Base-by-base conservation (phyloP, 148 eudicot species). In the Diospyros kaki region DNA sequence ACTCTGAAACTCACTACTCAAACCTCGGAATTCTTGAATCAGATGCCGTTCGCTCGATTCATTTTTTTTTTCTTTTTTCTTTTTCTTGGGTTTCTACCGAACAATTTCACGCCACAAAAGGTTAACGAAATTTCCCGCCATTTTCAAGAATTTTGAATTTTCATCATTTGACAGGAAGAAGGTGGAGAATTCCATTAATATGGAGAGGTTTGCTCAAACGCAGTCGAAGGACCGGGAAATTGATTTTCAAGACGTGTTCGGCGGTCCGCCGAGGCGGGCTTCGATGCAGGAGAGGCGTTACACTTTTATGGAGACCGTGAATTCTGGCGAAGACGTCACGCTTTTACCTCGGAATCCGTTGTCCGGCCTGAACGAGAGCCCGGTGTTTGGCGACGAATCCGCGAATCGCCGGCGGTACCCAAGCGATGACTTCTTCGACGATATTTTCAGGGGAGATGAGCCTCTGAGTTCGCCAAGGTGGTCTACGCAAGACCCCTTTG, bases 191-290 rank as follows among this genome's bases (percentile, higher is more conserved):
- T 39, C 15, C 55, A 12, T 73, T 41, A 38, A 61, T 9, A 83
- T 75, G 87, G 86, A 83, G 59, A 81, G 74, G 17, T 68, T 83
- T 42, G 73, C 82, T 7, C 79, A 61, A 50, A 5, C 53, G 58
- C 48, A 55, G 4, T 60, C 55, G 12, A 62, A 76, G 14, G 48
- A 60, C 79, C 71, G 86, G 9, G 97, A 90, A 17, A 77, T 90
- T 38, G 97, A 94, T 79, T 94, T 94, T 48, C 81, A 87, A 51
- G 98, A 94, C 62, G 98, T 94, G 2, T 94, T 94, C 72, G 98
- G 98, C 4, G 98, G 98, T 9, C 98, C 98, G 28, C 98, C 98
- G 2, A 81, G 90, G 84, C 81, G 92, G 54, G 85, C 79, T 48
- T 83, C 93, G 45, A 63, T 70, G 66, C 90, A 83, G 15, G 94